These are phyloP conservation scores for Sphaerulina populicola DNA, from an alignment of 2,329 filamentous ascomycete genomes.

Conservation along the genomic window DNA sequence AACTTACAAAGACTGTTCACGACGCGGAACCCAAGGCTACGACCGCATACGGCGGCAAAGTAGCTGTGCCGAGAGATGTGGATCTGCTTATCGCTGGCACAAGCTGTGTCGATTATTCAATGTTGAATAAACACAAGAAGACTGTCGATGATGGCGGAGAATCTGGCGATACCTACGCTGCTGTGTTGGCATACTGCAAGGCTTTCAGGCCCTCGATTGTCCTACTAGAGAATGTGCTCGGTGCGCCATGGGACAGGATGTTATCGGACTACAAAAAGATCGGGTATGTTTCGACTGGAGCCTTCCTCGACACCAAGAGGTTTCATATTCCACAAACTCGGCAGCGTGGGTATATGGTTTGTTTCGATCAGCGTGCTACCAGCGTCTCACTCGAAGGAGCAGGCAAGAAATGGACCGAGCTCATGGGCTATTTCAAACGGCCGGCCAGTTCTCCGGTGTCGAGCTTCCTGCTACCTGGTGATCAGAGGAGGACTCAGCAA, in stretches of 20 bases:
- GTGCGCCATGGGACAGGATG: conserved; percentile 51
- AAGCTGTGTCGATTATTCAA: conserved; percentile 67
- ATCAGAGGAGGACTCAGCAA: conserved; percentile 35
- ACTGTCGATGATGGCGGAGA: conserved; percentile 50
- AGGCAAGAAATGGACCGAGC: conserved; percentile 36
- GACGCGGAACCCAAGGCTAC: conserved; percentile 32
- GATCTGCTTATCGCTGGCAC: conserved; percentile 66
- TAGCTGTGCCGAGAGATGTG: conserved; percentile 48
- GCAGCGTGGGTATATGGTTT: conserved; percentile 41
- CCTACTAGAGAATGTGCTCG: conserved; percentile 62
- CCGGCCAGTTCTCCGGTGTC: conserved; percentile 55
- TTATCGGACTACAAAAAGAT: conserved; percentile 39
- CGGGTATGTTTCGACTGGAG: conserved; percentile 48
- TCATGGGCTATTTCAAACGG: conserved; percentile 45
- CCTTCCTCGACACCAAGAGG: conserved; percentile 57
- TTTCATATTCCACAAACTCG: conserved; percentile 61
- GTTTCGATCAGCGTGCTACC: conserved; percentile 31
- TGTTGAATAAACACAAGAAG: conserved; percentile 52
- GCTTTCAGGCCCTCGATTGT: conserved; percentile 53
- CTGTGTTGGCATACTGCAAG: conserved; percentile 51
- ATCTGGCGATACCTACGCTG: conserved; percentile 57
- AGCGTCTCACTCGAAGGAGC: background rate
- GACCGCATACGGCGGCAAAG: conserved; percentile 58
- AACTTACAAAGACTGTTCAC: conserved; percentile 29
- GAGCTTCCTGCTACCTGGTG: conserved; percentile 51